A percentile compares a stretch with the other conserved stretches of the same genome.
These are phyloP conservation scores for Magnusiomyces starmeri DNA, from an alignment of 1,139 yeast species.

Conservation along the genomic window DNA sequence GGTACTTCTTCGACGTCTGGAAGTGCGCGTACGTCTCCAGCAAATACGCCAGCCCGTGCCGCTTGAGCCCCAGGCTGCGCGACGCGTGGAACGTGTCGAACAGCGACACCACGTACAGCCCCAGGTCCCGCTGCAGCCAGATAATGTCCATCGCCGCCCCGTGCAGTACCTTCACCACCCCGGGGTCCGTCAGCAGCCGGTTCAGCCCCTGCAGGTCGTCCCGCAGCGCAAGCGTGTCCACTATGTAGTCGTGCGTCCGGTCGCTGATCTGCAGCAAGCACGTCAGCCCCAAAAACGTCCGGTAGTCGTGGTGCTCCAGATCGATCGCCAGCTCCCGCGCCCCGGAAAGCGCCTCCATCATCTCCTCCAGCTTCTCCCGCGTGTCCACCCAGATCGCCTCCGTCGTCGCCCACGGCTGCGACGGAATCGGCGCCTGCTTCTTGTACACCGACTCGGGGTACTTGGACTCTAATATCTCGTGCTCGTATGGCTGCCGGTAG, in stretches of 20 bases:
- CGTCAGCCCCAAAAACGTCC: constrained; percentile 85
- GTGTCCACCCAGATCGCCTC: constrained; percentile 69
- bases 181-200: constrained; percentile 70
- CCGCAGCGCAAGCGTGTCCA: constrained; percentile 69
- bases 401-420: constrained; percentile 59
- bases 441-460: constrained; percentile 57
- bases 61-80: constrained; percentile 66
- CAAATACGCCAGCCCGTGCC: constrained; percentile 76
- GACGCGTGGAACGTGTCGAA: constrained; percentile 95
- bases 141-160: constrained; percentile 97
- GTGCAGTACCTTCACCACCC: constrained; percentile 79
- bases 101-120: constrained; percentile 78
- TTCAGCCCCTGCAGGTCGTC: constrained; percentile 66
- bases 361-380: constrained; percentile 42
- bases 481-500: constrained; percentile 73
- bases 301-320: constrained; percentile 89
- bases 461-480: constrained; percentile 63
- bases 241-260: constrained; percentile 71
- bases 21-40: constrained; percentile 76
- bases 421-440: constrained; percentile 45
- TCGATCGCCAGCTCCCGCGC: constrained; percentile 82
- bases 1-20: constrained; percentile 89
- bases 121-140: constrained; percentile 95
- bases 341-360: constrained; percentile 48
- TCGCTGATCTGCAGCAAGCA: constrained; percentile 91